These are phyloP conservation scores for Pythium rhizo-oryzae DNA, from an alignment of 352 stramenopile species.

Conservation along the genomic window DNA sequence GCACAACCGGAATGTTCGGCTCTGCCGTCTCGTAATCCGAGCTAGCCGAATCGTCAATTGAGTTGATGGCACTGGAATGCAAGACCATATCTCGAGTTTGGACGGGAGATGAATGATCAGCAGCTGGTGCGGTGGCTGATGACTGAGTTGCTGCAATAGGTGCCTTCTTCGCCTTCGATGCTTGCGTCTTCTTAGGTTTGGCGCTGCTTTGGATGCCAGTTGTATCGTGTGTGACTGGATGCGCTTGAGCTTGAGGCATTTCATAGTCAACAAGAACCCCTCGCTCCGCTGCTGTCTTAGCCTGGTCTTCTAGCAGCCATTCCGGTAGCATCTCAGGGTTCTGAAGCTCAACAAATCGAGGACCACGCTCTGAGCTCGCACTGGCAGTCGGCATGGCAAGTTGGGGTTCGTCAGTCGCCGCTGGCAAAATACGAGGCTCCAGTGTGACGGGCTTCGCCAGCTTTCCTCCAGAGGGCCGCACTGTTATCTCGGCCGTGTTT, in stretches of 20 bases:
- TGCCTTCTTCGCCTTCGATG: slow-evolving; percentile 5
- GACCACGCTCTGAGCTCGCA: not conserved
- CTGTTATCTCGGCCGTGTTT: not conserved
- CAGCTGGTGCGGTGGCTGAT: not conserved
- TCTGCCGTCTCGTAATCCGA: slow-evolving; percentile 38
- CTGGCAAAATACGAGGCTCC: not conserved
- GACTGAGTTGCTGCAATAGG: not conserved
- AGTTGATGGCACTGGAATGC: slow-evolving; percentile 31
- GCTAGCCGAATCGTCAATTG: slow-evolving; percentile 34
- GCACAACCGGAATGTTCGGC: not conserved
- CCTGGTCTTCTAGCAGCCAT: slow-evolving; percentile 31
- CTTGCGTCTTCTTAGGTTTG: slow-evolving; percentile 7
- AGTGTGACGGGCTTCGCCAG: not conserved
- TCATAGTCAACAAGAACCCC: slow-evolving; percentile 1
- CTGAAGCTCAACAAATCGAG: slow-evolving; percentile 27
- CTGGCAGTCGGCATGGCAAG: not conserved
- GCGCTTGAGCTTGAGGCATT: not conserved
- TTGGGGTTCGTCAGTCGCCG: not conserved
- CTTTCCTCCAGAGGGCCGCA: not conserved
- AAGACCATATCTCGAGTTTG: slow-evolving; percentile 30
- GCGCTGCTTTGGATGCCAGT: not conserved
- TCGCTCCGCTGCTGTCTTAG: slow-evolving; percentile 25
- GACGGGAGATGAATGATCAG: slow-evolving; percentile 1
- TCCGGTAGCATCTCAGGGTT: slow-evolving; percentile 32
- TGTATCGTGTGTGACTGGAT: not conserved